phyloP scores from a whole-genome alignment of 495 filamentous ascomycete species.

The Aspergillus conjunctus region DNA sequence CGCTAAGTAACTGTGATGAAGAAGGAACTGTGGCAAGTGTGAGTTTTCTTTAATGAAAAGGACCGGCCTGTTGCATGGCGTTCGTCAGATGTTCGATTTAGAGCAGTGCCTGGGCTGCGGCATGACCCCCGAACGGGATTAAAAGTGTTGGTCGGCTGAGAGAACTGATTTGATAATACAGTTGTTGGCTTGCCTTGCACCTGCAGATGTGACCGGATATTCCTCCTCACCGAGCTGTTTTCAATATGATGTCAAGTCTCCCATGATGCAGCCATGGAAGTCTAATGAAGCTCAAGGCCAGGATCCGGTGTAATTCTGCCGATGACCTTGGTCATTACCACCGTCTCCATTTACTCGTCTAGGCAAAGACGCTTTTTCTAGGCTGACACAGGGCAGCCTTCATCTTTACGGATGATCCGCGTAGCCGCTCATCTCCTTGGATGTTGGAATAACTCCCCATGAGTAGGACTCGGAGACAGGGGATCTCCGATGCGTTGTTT shows the following conservation, averaged over 20 bases:
- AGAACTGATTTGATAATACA: constrained; percentile 31
- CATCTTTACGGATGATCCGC: constrained; percentile 35
- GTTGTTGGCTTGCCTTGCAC: constrained; percentile 27
- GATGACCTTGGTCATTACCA: constrained; percentile 23
- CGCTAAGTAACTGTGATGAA: constrained; percentile 23
- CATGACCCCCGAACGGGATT: constrained; percentile 25
- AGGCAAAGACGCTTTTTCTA: constrained; percentile 22
- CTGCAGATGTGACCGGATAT: constrained; percentile 27
- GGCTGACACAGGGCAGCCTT: constrained; percentile 22
- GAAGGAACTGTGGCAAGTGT: constrained; percentile 9
- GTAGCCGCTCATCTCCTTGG: constrained; percentile 33
- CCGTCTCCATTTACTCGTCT: constrained; percentile 18
- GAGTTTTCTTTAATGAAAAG: constrained; percentile 19
- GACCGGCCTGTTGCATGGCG: constrained; percentile 22
- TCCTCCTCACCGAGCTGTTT: constrained; percentile 16
- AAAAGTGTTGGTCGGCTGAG: constrained; percentile 33
- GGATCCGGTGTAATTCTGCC: constrained; percentile 27
- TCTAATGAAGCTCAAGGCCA: constrained; percentile 30
- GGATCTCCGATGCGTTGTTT: constrained; percentile 15
- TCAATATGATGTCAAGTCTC: constrained; percentile 40
- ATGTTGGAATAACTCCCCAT: constrained; percentile 29
- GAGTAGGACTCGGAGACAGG: constrained; percentile 7
- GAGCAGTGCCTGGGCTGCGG: constrained; percentile 29
- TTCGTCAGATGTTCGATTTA: constrained; percentile 31
- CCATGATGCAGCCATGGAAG: constrained; percentile 33